These are phyloP conservation scores for Agarophyton chilense DNA, from an alignment of 23 red algal genomes.

Conservation along the genomic window DNA sequence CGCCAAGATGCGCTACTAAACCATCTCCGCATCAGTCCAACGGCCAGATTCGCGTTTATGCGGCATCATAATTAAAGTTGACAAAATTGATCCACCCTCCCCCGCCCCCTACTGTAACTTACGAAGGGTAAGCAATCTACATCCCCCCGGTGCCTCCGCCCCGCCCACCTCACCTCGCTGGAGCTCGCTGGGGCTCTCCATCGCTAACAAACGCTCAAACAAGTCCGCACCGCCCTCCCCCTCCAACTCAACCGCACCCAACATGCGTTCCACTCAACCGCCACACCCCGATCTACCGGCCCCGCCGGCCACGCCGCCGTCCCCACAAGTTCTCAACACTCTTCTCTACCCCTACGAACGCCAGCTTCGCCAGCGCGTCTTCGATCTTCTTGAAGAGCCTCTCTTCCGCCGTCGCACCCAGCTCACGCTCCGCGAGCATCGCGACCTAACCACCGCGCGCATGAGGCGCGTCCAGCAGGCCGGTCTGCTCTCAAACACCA, in stretches of 20 bases:
- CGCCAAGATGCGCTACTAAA: no score
- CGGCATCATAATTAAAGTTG: no score
- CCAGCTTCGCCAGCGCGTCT: slow-evolving; percentile 47
- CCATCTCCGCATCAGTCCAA: no score
- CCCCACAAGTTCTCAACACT: not conserved
- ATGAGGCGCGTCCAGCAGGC: slow-evolving; percentile 42
- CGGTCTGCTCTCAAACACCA: slow-evolving; percentile 41
- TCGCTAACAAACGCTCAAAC: no score
- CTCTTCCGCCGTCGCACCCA: slow-evolving; percentile 57
- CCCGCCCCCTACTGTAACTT: no score
- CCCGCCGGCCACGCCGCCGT: not conserved
- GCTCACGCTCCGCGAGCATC: slow-evolving; percentile 35
- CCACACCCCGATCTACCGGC: not conserved
- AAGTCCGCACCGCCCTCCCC: no score
- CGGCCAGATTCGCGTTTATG: no score
- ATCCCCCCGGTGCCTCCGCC: no score
- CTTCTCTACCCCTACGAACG: slow-evolving; percentile 45
- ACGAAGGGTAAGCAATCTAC: no score
- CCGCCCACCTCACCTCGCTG: no score
- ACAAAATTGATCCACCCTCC: no score
- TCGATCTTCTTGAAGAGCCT: slow-evolving; percentile 59
- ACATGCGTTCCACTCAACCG: not conserved
- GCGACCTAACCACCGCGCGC: slow-evolving; percentile 44
- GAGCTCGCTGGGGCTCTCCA: no score
- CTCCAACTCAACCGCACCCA: not conserved